phyloP scores from a whole-genome alignment of 805 yeast species.

The Saccharomycopsis fermentans region DNA sequence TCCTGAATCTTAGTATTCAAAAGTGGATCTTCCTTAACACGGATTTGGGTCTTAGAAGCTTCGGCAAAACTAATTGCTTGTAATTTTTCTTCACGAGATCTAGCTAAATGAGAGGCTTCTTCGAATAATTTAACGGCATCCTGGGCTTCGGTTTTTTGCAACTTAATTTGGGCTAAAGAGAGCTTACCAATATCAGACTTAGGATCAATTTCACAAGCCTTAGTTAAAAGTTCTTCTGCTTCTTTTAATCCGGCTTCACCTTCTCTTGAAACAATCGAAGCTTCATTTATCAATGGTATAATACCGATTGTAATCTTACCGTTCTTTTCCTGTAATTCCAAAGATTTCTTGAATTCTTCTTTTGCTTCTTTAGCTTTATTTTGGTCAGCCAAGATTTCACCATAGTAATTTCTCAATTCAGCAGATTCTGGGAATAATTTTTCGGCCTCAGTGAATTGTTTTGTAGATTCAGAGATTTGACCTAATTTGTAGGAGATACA shows the following conservation, averaged over 20 bases:
- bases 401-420: conserved; percentile 90
- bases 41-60: conserved; percentile 83
- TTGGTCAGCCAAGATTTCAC: conserved; percentile 82
- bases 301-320: conserved; percentile 73
- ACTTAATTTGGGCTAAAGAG: conserved; percentile 82
- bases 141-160: conserved; percentile 73
- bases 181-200: conserved; percentile 81
- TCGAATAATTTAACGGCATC: conserved; percentile 78
- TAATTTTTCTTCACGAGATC: conserved; percentile 76
- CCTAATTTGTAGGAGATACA: conserved; percentile 82
- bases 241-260: conserved; percentile 37
- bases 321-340: conserved; percentile 64
- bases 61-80: conserved; percentile 89
- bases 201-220: conserved; percentile 79
- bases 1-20: conserved; percentile 55
- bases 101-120: conserved; percentile 70
- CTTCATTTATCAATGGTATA: conserved; percentile 82
- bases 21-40: conserved; percentile 60
- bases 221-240: conserved; percentile 55
- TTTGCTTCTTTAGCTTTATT: conserved; percentile 64
- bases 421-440: conserved; percentile 75
- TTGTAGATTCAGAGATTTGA: conserved; percentile 46
- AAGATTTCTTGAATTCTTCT: conserved; percentile 78
- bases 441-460: conserved; percentile 58
- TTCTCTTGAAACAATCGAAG: conserved; percentile 56